Evolutionary conservation across 169 alveolate species (phyloP), one percentile per base, ranked within the genome.

Genomic region (Plasmodium vinckei): DNA sequence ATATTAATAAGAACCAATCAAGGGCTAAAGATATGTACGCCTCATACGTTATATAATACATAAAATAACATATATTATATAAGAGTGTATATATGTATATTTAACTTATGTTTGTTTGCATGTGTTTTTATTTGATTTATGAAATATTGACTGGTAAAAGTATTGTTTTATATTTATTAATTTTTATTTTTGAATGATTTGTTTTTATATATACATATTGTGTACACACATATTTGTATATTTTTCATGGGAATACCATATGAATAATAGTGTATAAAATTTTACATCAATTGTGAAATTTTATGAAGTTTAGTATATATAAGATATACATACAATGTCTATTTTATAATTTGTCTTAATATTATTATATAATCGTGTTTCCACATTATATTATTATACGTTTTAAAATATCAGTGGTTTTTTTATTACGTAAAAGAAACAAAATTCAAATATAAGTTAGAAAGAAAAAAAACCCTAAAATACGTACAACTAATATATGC

Each of bases 91-190:
- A 51, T 51, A 15, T 51, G 59, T 51, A 13, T 33, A 33, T 33
- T 33, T 33, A 33, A 33, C 42, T 33, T 3, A 33, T 33, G 42
- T 33, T 33, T 33, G 42, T 57, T 57, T 19, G n/a, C 27, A 19
- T 19, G 3, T 57, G 67, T 57, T 57, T 57, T 57, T n/a, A 57
- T 57, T 57, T 57, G 67, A 57, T 57, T 57, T 15, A 57, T 57
- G 19, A 17, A 9, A 19, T 19, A 19, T 5, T 57, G 33, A 57
- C 67, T 57, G 12, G 33, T 19, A 57, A 57, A 19, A 9, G 19
- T 57, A 57, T 19, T 15, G 21, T 19, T 57, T 15, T 57, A 57
- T 57, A 57, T 57, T 15, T 57, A 57, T 57, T 19, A 57, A 57
- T 19, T 57, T 19, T 19, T 19, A 9, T 57, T 57, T 57, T 57